Conservation (phyloP, 2,329 filamentous ascomycete species). For the Botrytis pseudocinerea region DNA sequence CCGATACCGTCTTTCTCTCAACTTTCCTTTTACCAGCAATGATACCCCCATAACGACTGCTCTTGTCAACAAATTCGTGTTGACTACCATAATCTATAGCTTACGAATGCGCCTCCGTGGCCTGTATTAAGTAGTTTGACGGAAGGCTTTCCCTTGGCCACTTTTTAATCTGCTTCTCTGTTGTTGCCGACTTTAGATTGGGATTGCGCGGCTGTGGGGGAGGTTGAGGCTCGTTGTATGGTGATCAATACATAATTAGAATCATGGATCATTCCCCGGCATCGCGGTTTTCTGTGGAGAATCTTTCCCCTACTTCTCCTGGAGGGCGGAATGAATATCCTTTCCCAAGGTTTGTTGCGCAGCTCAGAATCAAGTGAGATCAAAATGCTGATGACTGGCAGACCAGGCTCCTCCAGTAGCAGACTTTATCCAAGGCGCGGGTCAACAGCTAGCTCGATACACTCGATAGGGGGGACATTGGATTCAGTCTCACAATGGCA, state of each 20-base stretch:
- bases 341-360: slow-evolving; percentile 51
- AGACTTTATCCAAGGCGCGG: slow-evolving; percentile 63
- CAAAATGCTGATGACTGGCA: slow-evolving; percentile 44
- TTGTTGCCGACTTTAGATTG: neutral
- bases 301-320: slow-evolving; percentile 46
- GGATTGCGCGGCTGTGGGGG: slow-evolving; percentile 29
- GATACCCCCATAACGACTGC: slow-evolving; percentile 39
- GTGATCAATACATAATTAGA: slow-evolving; percentile 20
- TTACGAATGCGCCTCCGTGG: slow-evolving; percentile 32
- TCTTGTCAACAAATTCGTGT: slow-evolving; percentile 31
- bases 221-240: slow-evolving; percentile 30
- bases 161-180: neutral
- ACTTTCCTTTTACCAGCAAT: slow-evolving; percentile 33
- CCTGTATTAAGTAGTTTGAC: slow-evolving; percentile 22
- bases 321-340: slow-evolving; percentile 49
- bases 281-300: slow-evolving; percentile 50
- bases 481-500: slow-evolving; percentile 63
- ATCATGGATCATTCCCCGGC: slow-evolving; percentile 46
- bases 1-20: neutral
- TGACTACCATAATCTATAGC: slow-evolving; percentile 16
- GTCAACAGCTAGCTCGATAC: slow-evolving; percentile 84
- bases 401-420: slow-evolving; percentile 38
- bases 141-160: neutral
- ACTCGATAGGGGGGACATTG: slow-evolving; percentile 81
- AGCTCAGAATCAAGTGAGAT: slow-evolving; percentile 43